Conservation (phyloP, 1,284 basidiomycete species). For the Xerocomus cyaneibrunnescens region DNA sequence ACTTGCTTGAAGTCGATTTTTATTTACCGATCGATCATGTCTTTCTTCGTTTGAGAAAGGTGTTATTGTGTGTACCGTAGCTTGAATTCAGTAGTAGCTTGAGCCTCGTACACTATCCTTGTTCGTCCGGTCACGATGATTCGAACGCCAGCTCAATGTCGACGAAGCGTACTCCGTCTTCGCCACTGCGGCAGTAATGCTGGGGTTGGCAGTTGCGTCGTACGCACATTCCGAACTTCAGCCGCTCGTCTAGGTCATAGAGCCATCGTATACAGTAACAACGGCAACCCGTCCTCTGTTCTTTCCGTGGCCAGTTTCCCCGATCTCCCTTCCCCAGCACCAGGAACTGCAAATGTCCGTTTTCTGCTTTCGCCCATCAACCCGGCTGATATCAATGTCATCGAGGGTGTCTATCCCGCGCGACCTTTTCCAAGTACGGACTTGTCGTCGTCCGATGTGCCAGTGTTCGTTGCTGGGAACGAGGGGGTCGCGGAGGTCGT, state of each 20-base stretch:
- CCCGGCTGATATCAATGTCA: constrained; percentile 77
- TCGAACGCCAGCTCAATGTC: neutral
- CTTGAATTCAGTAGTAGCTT: neutral
- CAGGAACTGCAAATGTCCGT: constrained; percentile 60
- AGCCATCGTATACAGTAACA: constrained; percentile 61
- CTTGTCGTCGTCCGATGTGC: constrained; percentile 36
- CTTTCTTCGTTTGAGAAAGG: neutral
- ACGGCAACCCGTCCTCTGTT: constrained; percentile 61
- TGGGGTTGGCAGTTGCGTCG: neutral
- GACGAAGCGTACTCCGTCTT: neutral
- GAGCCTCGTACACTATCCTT: neutral
- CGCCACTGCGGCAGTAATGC: neutral
- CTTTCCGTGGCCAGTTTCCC: constrained; percentile 55
- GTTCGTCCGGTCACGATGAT: constrained; percentile 5
- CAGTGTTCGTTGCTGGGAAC: constrained; percentile 70
- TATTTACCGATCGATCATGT: neutral
- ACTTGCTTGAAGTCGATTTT: neutral
- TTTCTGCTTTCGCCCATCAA: constrained; percentile 80
- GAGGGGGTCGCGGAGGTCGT: constrained; percentile 75
- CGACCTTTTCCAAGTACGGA: constrained; percentile 50
- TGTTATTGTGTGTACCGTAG: neutral
- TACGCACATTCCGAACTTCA: constrained; percentile 27
- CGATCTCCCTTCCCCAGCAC: constrained; percentile 50
- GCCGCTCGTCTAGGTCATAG: constrained; percentile 40
- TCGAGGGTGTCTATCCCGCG: constrained; percentile 79